Evolutionary conservation across 2,329 filamentous ascomycete genomes (phyloP).

Genomic region (Alternaria dauci): DNA sequence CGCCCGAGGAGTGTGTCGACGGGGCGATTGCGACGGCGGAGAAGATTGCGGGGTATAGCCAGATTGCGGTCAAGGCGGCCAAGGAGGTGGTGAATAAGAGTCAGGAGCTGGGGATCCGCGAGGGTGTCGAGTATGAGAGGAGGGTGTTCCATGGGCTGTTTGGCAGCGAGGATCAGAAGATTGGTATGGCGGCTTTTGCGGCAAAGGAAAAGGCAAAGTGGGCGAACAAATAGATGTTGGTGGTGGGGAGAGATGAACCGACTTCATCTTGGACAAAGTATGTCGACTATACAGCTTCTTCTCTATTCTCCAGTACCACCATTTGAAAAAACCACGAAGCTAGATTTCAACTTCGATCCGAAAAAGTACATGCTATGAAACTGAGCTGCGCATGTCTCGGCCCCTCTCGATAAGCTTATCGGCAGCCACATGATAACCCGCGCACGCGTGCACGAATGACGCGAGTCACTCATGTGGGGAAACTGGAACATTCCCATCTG

Average conservation of each 20-base stretch:
- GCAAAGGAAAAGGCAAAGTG: slow-evolving; percentile 95
- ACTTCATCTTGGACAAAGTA: neutral
- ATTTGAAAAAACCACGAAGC: rapidly evolving
- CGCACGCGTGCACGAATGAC: slow-evolving; percentile 17
- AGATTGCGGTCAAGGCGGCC: slow-evolving; percentile 84
- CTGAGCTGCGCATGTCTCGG: too few relatives aligned
- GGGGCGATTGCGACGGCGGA: slow-evolving; percentile 83
- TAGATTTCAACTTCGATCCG: too few relatives aligned
- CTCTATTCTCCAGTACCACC: too few relatives aligned
- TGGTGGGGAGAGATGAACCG: neutral
- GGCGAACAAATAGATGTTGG: slow-evolving; percentile 71
- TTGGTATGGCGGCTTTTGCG: slow-evolving; percentile 92
- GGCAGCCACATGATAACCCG: slow-evolving; percentile 18
- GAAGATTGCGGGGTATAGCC: slow-evolving; percentile 86
- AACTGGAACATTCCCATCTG: slow-evolving; percentile 12
- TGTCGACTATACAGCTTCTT: too few relatives aligned
- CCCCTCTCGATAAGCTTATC: slow-evolving; percentile 18
- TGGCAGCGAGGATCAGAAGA: slow-evolving; percentile 95
- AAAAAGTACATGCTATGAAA: too few relatives aligned
- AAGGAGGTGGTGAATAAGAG: slow-evolving; percentile 99
- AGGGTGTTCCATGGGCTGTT: slow-evolving; percentile 93
- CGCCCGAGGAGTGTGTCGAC: slow-evolving; percentile 81
- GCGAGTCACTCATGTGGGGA: slow-evolving; percentile 16
- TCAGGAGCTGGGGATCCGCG: slow-evolving; percentile 84
- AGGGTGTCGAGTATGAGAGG: slow-evolving; percentile 94